Evolutionary conservation across 495 filamentous ascomycete genomes (phyloP).

Genomic region (Penicillium cosmopolitanum): DNA sequence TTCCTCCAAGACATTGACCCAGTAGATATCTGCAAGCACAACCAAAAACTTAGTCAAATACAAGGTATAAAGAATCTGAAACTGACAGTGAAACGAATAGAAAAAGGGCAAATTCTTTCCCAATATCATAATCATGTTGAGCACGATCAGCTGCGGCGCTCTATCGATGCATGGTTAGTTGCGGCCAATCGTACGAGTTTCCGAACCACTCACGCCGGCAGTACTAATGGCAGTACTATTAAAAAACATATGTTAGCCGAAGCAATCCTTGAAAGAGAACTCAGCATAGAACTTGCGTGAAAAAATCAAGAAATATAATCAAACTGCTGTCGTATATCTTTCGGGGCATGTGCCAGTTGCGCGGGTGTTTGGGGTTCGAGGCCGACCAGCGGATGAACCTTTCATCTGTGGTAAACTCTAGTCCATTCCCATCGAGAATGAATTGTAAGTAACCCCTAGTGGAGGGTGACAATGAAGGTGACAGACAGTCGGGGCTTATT

Average conservation of each 20-base stretch:
- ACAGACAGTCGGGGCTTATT: background rate
- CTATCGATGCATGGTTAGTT: conserved; percentile 10
- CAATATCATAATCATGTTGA: conserved; percentile 22
- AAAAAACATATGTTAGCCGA: background rate
- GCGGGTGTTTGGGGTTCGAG: conserved; percentile 19
- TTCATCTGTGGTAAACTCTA: conserved; percentile 18
- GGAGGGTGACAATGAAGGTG: background rate
- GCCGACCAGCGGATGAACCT: conserved; percentile 17
- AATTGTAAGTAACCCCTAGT: background rate
- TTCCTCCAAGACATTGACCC: conserved; percentile 48
- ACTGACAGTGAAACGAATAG: conserved; percentile 35
- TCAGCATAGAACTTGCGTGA: conserved; percentile 7
- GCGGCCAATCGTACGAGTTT: background rate
- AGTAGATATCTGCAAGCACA: conserved; percentile 37
- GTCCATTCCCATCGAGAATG: conserved; percentile 2
- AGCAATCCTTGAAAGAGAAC: background rate
- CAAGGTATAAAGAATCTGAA: background rate
- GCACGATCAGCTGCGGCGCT: conserved; percentile 27
- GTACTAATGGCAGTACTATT: conserved; percentile 34
- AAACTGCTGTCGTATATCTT: conserved; percentile 21
- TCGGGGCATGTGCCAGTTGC: conserved; percentile 16
- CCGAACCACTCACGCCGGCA: conserved; percentile 24
- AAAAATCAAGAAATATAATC: conserved; percentile 21
- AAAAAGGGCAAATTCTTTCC: conserved; percentile 26
- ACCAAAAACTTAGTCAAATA: conserved; percentile 14